phyloP scores from a whole-genome alignment of 176 grass and related monocot species.

The Puya raimondii region DNA sequence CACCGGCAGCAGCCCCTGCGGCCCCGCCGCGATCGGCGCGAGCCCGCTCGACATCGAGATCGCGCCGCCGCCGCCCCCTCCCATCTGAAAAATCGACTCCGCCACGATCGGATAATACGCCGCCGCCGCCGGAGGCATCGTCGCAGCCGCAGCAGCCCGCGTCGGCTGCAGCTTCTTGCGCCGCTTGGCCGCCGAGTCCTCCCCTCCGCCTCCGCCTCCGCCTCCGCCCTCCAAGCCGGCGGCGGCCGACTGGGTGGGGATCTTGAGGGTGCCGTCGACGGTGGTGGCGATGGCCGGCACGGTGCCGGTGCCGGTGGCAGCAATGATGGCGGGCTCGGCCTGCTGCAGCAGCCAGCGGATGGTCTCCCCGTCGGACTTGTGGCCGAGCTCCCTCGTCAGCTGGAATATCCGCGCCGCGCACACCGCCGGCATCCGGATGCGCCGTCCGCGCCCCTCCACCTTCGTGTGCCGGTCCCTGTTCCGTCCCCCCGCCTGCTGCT shows the following conservation, averaged over 20 bases:
- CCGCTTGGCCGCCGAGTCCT: conserved; percentile 30
- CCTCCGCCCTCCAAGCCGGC: conserved; percentile 15
- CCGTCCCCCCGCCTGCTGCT: conserved; percentile 1
- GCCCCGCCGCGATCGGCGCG: conserved; percentile 23
- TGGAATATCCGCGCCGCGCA: conserved; percentile 58
- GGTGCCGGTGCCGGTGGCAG: conserved; percentile 77
- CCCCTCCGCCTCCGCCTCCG: conserved; percentile 18
- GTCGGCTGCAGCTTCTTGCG: conserved; percentile 73
- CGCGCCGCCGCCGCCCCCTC: conserved; percentile 31
- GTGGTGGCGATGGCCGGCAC: conserved; percentile 66
- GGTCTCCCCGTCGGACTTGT: conserved; percentile 30
- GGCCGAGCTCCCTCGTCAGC: conserved; percentile 66
- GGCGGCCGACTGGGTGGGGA: conserved; percentile 44
- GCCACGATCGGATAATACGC: conserved; percentile 44
- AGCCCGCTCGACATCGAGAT: conserved; percentile 60
- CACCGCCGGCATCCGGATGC: conserved; percentile 71
- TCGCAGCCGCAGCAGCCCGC: conserved; percentile 20
- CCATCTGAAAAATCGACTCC: conserved; percentile 41
- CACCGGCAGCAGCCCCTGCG: too few species aligned
- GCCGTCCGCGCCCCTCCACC: conserved; percentile 49
- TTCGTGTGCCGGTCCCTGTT: conserved; percentile 41
- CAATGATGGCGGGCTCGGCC: conserved; percentile 68
- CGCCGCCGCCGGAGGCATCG: conserved; percentile 15
- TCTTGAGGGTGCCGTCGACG: conserved; percentile 58
- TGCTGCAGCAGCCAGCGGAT: conserved; percentile 76